Evolutionary conservation across 1,284 basidiomycete genomes (phyloP).

Genomic region (Schizophyllum commune): DNA sequence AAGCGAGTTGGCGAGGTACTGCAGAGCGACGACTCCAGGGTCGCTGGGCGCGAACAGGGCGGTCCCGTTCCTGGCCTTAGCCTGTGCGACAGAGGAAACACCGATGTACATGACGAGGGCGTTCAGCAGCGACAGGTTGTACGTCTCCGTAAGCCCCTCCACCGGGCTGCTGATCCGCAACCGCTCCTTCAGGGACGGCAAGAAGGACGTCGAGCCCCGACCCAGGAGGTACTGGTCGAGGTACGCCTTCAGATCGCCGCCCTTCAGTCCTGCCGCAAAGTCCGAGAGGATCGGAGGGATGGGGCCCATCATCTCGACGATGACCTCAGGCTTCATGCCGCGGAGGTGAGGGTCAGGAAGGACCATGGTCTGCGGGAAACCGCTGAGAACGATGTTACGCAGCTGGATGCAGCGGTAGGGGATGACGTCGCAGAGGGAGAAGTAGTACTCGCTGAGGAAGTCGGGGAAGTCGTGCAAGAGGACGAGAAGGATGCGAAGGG

Average conservation of each 20-base stretch:
- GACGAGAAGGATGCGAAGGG: conserved; percentile 86
- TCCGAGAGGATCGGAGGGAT: conserved; percentile 83
- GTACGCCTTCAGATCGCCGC: conserved; percentile 66
- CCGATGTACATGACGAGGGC: conserved; percentile 94
- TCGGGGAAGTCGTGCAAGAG: conserved; percentile 98
- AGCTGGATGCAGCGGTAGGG: conserved; percentile 93
- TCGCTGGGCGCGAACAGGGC: conserved; percentile 75
- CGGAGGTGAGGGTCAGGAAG: conserved; percentile 87
- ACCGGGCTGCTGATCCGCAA: conserved; percentile 36
- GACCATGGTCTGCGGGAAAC: conserved; percentile 83
- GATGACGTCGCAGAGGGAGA: conserved; percentile 89
- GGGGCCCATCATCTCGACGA: conserved; percentile 77
- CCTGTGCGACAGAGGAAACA: conserved; percentile 80
- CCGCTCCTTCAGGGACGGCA: conserved; percentile 76
- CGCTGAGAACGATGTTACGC: conserved; percentile 93
- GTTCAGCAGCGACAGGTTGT: conserved; percentile 87
- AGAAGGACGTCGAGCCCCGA: conserved; percentile 59
- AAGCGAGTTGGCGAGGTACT: conserved; percentile 75
- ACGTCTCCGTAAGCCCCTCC: conserved; percentile 47
- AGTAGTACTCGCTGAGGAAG: conserved; percentile 95
- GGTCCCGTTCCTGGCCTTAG: conserved; percentile 73
- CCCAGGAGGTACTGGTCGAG: conserved; percentile 81
- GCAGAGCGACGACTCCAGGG: conserved; percentile 75
- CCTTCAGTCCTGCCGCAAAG: conserved; percentile 75
- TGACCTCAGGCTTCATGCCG: conserved; percentile 60